These are phyloP conservation scores for Erodium trifolium DNA, from an alignment of 441 rosid species.

Conservation along the genomic window DNA sequence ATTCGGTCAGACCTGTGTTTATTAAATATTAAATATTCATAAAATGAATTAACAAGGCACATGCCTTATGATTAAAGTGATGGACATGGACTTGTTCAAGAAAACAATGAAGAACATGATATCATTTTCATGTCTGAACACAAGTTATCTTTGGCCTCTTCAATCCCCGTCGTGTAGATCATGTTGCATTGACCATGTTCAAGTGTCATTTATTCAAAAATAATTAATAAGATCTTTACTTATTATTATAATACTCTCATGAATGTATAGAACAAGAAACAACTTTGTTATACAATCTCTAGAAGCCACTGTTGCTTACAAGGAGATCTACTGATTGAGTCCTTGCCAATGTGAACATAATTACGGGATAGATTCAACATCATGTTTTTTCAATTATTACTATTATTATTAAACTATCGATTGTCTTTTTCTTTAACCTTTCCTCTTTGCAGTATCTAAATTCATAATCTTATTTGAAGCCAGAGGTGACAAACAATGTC, in stretches of 20 bases:
- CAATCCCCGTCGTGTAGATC: neutral
- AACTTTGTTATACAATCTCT: neutral
- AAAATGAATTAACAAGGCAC: neutral
- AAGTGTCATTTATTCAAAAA: no score
- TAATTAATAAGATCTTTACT: no score
- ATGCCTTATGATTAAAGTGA: neutral
- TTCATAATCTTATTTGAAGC: neutral
- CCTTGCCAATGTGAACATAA: neutral
- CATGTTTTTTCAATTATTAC: neutral
- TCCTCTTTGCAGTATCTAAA: neutral
- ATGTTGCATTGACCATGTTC: neutral
- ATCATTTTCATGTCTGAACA: neutral
- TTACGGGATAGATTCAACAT: neutral
- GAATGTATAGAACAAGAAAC: neutral
- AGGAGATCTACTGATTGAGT: neutral
- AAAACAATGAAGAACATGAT: neutral
- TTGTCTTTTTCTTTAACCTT: neutral
- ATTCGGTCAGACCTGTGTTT: conserved; percentile 1
- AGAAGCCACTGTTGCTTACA: neutral
- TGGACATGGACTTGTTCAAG: neutral
- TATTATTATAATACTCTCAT: no score
- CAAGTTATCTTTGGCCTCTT: neutral
- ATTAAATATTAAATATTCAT: neutral
- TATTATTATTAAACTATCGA: no score
- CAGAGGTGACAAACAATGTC: neutral